Conservation (phyloP, 768 basidiomycete species). For the Tephrocybe sp. region DNA sequence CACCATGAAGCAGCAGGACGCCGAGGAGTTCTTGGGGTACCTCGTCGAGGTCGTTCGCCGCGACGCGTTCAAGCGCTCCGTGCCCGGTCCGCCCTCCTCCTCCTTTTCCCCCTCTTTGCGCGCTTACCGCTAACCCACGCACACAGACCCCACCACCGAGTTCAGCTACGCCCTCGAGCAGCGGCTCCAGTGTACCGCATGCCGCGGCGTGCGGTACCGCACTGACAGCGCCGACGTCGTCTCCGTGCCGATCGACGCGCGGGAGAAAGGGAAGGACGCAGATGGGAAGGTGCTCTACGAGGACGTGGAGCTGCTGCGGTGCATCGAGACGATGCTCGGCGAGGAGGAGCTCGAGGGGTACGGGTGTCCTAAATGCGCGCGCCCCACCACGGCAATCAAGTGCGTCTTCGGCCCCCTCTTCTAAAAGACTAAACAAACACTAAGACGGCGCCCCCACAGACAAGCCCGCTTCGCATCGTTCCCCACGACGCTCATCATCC, state of each 20-base stretch:
- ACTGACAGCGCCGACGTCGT: slow-evolving; percentile 74
- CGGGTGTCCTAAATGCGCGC: slow-evolving; percentile 71
- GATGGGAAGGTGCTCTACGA: slow-evolving; percentile 67
- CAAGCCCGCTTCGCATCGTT: slow-evolving; percentile 74
- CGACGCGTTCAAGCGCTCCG: slow-evolving; percentile 55
- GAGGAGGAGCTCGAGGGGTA: slow-evolving; percentile 73
- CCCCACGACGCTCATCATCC: slow-evolving; percentile 85
- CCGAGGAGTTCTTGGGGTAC: slow-evolving; percentile 91
- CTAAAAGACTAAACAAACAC: not conserved
- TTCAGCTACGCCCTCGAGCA: slow-evolving; percentile 89
- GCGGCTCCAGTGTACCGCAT: slow-evolving; percentile 77
- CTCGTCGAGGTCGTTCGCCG: slow-evolving; percentile 73
- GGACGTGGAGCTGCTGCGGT: slow-evolving; percentile 58
- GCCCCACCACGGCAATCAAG: slow-evolving; percentile 72
- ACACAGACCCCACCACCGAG: slow-evolving; percentile 64
- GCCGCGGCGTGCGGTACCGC: slow-evolving; percentile 80
- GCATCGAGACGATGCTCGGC: slow-evolving; percentile 58
- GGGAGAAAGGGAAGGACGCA: slow-evolving; percentile 41
- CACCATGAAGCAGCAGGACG: slow-evolving; percentile 97
- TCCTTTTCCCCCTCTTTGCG: no score
- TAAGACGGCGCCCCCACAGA: slow-evolving; percentile 40
- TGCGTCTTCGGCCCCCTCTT: slow-evolving; percentile 34
- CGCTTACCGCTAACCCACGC: not conserved
- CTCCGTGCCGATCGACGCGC: slow-evolving; percentile 78
- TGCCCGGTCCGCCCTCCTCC: no score